Base-by-base conservation (phyloP, 2,329 filamentous ascomycete genomes). In the Sporothrix euskadiensis region DNA sequence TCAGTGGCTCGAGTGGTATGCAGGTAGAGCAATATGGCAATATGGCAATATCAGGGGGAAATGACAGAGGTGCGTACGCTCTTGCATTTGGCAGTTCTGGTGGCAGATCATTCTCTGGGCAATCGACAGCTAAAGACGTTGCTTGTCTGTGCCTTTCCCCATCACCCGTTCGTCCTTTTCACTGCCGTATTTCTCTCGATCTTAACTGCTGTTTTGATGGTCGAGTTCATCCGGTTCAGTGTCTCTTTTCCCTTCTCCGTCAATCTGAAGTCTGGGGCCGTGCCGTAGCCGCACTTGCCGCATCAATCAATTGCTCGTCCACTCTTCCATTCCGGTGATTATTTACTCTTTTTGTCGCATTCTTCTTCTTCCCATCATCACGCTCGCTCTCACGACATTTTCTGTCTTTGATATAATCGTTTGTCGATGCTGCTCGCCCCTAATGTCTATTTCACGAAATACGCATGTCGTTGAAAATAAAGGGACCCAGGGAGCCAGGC, bases 401-500 rank as follows among this genome's bases (percentile, higher is more conserved):
- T 54, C 65, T 19, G 26, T 52, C 32, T 10, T 39, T 30, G 8
- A 2, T 41, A 54, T 14, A 19, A 6, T 59, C 35, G 14, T 16
- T 49, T 44, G 10, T 32, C 19, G 39, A 22, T 14, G 16, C 52
- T 14, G 30, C 39, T 41, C 32, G 16, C n/a, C 10, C 39, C 32
- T 26, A 2, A 19, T 2, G 39, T 2, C 39, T 10, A 12, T 47
- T 22, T 39, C 61, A 66, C 61, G 22, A 47, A 66, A 66, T 47
- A 66, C 61, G 61, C 61, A 66, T 66, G 61, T 66, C 61, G 61
- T 66, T 66, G 61, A 47, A 66, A 66, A 63, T 44, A 49, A 44
- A 16, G 35, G n/a, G 39, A n/a, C 59, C 35, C 59, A 63, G 41
- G 41, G 41, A 44, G 41, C 41, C 41, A 44, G 44, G 44, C 44